phyloP scores from a whole-genome alignment of 2,329 filamentous ascomycete genomes.

The Ophiostoma sp. region DNA sequence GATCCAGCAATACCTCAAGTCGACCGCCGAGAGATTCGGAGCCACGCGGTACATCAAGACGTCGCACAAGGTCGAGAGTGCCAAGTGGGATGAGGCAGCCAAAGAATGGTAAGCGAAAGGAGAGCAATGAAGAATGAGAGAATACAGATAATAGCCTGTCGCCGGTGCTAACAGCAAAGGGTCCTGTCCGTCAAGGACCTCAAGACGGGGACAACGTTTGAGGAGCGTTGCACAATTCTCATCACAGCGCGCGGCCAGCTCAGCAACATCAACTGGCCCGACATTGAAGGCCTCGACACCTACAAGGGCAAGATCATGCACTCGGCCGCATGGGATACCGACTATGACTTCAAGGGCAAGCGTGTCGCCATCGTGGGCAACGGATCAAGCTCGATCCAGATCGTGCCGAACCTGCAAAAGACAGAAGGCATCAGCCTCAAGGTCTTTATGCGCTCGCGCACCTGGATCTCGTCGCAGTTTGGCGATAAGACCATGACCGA shows the following conservation, averaged over 20 bases:
- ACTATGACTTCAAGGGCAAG: conserved; percentile 45
- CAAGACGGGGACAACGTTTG: conserved; percentile 35
- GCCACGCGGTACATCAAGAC: conserved; percentile 44
- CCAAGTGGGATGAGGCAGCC: conserved; percentile 37
- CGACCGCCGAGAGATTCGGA: conserved; percentile 43
- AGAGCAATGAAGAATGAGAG: not conserved
- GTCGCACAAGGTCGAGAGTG: conserved; percentile 38
- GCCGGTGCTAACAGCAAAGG: not conserved
- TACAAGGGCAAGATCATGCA: conserved; percentile 43
- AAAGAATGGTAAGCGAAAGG: conserved; percentile 35
- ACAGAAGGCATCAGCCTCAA: conserved; percentile 38
- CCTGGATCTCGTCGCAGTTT: conserved; percentile 46
- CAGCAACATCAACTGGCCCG: conserved; percentile 41
- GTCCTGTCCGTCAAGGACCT: conserved; percentile 31
- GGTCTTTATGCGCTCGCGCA: conserved; percentile 45
- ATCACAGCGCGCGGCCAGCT: conserved; percentile 40
- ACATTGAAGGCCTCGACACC: conserved; percentile 38
- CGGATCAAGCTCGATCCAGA: conserved; percentile 49
- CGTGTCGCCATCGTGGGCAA: conserved; percentile 48
- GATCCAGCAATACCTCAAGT: conserved; percentile 45
- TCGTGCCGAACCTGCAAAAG: conserved; percentile 45
- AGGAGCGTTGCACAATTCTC: conserved; percentile 40
- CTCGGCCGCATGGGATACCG: conserved; percentile 43
- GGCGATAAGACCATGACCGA: conserved; percentile 41
- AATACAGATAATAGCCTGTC: too few relatives aligned